Conservation (phyloP, 2,329 filamentous ascomycete genomes). For the Fusarium phyllophilum region DNA sequence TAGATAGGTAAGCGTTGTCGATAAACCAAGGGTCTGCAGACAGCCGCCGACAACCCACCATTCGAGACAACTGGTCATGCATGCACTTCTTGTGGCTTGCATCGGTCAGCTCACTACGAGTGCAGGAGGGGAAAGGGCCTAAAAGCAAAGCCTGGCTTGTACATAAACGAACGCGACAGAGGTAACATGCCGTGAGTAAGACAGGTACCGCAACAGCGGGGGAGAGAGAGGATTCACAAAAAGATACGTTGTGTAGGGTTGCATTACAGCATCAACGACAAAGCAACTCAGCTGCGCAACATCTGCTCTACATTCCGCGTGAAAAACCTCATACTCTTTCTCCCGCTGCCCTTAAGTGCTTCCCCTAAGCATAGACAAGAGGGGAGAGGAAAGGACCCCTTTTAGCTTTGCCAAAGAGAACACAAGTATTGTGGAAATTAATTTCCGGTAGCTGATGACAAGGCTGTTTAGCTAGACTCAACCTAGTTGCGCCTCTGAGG, state of each 20-base stretch:
- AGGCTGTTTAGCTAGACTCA: conserved; percentile 10
- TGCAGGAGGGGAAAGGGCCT: background rate
- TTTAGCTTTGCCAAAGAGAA: background rate
- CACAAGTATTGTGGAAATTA: background rate
- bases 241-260: conserved; percentile 17
- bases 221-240: background rate
- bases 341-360: background rate
- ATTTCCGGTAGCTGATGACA: conserved; percentile 15
- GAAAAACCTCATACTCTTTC: background rate
- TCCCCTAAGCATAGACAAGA: background rate
- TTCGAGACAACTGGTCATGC: background rate
- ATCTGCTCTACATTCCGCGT: conserved; percentile 4
- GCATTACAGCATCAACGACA: conserved; percentile 21
- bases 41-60: background rate
- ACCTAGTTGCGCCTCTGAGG: background rate
- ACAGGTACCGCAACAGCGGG: conserved; percentile 13
- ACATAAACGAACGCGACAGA: conserved; percentile 1
- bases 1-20: background rate
- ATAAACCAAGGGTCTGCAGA: background rate
- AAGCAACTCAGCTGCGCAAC: background rate
- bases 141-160: conserved; percentile 5
- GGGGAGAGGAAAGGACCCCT: background rate
- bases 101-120: background rate
- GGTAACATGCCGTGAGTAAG: conserved; percentile 4
- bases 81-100: conserved; percentile 9